Percentiles rank a stretch among this genome's conserved stretches.
These are phyloP conservation scores for Filobasidium floriforme DNA, from an alignment of 768 basidiomycete genomes.

Conservation along the genomic window DNA sequence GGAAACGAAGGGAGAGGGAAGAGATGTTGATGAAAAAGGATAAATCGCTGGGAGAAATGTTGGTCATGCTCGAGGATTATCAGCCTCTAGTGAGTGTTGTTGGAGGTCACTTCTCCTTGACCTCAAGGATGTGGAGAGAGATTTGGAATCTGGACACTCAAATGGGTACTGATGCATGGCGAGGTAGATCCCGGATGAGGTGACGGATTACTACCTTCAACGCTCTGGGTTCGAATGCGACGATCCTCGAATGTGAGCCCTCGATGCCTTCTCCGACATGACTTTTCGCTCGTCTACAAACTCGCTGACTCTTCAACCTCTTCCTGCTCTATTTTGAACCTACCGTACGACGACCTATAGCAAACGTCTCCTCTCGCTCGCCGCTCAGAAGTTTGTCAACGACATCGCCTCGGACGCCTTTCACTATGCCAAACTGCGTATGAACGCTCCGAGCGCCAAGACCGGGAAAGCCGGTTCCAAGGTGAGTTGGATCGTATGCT, in stretches of 20 bases:
- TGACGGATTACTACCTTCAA: constrained; percentile 95
- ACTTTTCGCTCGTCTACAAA: background rate
- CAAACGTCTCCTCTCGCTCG: constrained; percentile 86
- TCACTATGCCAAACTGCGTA: constrained; percentile 91
- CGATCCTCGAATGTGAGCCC: constrained; percentile 75
- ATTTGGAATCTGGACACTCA: background rate
- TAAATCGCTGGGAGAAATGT: constrained; percentile 80
- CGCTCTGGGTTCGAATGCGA: constrained; percentile 92
- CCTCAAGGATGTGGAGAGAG: background rate
- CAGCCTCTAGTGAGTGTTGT: constrained; percentile 68
- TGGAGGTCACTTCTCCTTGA: background rate
- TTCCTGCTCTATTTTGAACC: constrained; percentile 12
- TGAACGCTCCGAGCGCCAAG: constrained; percentile 36
- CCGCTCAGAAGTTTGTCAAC: constrained; percentile 95
- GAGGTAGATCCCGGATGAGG: constrained; percentile 84
- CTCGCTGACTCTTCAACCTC: background rate
- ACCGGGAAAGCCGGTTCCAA: constrained; percentile 33
- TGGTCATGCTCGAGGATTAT: constrained; percentile 93
- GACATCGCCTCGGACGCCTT: constrained; percentile 95
- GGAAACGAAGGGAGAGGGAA: constrained; percentile 16
- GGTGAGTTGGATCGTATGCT: background rate
- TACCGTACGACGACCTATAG: constrained; percentile 46
- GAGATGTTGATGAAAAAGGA: constrained; percentile 62
- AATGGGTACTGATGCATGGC: background rate
- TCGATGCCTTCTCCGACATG: background rate